Evolutionary conservation across 768 basidiomycete genomes (phyloP).

Genomic region (Rhodotorula kratochvilovae): DNA sequence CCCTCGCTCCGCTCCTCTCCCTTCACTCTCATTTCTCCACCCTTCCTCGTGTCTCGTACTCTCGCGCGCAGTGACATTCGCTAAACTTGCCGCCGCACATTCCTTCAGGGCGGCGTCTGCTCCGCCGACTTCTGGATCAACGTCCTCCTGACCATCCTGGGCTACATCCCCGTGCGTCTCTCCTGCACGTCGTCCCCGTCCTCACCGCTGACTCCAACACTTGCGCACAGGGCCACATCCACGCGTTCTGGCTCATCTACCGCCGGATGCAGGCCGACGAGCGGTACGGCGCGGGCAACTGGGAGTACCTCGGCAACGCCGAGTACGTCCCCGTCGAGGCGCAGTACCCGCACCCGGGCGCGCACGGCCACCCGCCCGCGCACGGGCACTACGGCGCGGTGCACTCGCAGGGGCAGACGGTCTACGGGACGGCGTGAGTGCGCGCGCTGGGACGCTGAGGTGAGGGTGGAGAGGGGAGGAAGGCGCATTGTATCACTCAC

Average conservation of each 20-base stretch:
- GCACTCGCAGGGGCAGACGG: not conserved
- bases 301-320: constrained; percentile 44
- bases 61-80: too few species aligned
- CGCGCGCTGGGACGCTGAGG: too few species aligned
- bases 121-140: constrained; percentile 73
- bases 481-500: not conserved
- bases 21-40: too few species aligned
- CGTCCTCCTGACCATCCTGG: constrained; percentile 69
- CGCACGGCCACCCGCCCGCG: not conserved
- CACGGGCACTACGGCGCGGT: too few species aligned
- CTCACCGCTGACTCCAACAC: too few species aligned
- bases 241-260: constrained; percentile 58
- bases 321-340: not conserved
- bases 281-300: constrained; percentile 67
- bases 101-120: constrained; percentile 63
- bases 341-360: not conserved
- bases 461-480: too few species aligned
- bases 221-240: constrained; percentile 14
- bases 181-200: too few species aligned
- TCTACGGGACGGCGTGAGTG: not conserved
- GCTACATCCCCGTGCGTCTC: constrained; percentile 51
- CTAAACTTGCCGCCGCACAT: too few species aligned
- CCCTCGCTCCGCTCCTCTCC: too few species aligned
- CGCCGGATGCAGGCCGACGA: constrained; percentile 71
- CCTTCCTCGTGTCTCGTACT: too few species aligned